Conservation (phyloP, 169 alveolate genomes). For the Plasmodium relictum region DNA sequence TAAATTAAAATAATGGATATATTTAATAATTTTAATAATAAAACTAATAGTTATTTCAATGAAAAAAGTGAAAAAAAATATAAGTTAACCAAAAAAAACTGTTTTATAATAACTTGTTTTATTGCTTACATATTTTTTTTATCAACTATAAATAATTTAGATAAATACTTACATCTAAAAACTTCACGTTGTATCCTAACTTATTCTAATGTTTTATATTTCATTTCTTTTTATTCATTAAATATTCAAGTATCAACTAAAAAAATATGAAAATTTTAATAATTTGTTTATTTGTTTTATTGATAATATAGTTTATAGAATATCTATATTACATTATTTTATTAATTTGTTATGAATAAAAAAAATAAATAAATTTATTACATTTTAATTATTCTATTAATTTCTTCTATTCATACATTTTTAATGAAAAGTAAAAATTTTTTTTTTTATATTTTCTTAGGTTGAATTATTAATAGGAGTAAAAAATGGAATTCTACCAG, state of each 20-base stretch:
- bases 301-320: too few species aligned
- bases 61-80: conserved; percentile 15
- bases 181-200: conserved; percentile 48
- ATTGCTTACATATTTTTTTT: conserved; percentile 50
- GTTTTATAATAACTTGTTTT: conserved; percentile 53
- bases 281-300: too few species aligned
- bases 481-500: conserved; percentile 48
- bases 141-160: conserved; percentile 59
- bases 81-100: conserved; percentile 16
- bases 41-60: neutral
- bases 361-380: too few species aligned
- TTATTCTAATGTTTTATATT: conserved; percentile 46
- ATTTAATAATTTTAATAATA: neutral
- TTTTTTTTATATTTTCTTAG: conserved; percentile 5
- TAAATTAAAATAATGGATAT: conserved; percentile 41
- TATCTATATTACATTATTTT: too few species aligned
- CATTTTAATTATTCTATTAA: too few species aligned
- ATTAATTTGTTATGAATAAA: too few species aligned
- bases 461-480: conserved; percentile 58
- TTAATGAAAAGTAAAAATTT: neutral
- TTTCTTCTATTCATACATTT: too few species aligned
- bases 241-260: conserved; percentile 17
- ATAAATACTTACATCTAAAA: conserved; percentile 48
- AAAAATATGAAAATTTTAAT: too few species aligned
- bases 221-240: conserved; percentile 46